Evolutionary conservation across 1,139 yeast genomes (phyloP), one percentile per base, ranked within the genome.

Genomic region (Arxiozyma bovina): DNA sequence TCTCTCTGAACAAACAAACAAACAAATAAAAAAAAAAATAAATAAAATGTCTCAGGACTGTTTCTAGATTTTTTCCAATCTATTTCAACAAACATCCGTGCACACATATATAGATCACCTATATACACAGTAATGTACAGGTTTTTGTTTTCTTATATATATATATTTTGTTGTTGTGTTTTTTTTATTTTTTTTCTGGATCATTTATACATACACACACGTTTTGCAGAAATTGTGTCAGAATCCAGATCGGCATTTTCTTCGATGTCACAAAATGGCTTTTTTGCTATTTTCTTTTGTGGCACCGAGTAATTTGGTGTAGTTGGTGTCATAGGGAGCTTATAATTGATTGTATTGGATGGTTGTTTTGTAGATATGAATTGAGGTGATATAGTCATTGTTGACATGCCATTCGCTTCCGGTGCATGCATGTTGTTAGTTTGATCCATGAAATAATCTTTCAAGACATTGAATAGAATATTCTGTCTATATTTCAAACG

Each of bases 401-500:
- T 2, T 4, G 23, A 40, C 8, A 11, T 11, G 15, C 15, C 15
- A 30, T 5, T 30, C 4, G 3, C 15, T 30, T 30, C 38, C 8
- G 38, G 8, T 5, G 15, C 15, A 30, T 30, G 38, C 4, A 30
- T 23, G 12, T 23, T 15, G 11, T 15, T 12, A 25, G n/a, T 23
- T 17, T 30, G 27, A 17, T 44, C n/a, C 4, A 44, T 20, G 30
- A 46, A 46, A 34, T 46, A 46, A 20, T 46, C 42, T 12, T 34
- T 30, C 15, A 46, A 21, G 15, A 12, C 27, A 4, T 22, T 23
- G 40, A 43, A 42, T 49, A 43, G 34, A 20, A 25, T 45, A 20
- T 45, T 46, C 7, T 45, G 46, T 41, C 27, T 51, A 48, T 60
- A 59, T 52, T 60, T 60, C 22, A 55, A 51, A 43, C 55, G 54